phyloP scores from a whole-genome alignment of 345 rosid genomes.

The Citrus cavaleriei region DNA sequence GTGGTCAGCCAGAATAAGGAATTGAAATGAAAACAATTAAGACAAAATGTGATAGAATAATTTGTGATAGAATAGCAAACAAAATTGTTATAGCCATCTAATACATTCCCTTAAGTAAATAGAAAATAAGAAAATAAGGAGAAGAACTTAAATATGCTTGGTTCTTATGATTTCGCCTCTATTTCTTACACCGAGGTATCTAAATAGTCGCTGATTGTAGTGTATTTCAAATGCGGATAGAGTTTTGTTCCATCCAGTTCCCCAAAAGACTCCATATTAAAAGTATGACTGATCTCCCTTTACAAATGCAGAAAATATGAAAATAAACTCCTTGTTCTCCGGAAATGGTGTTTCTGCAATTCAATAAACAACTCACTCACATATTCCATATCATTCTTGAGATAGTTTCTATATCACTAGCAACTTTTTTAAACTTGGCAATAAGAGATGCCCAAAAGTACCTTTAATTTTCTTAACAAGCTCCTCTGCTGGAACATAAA shows the following conservation, averaged over 20 bases:
- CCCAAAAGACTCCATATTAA: constrained; percentile 27
- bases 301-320: constrained; percentile 48
- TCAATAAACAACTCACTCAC: too few species aligned
- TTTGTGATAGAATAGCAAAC: too few species aligned
- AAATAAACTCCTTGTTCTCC: background rate
- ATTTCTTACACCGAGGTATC: constrained; percentile 25
- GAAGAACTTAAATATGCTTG: too few species aligned
- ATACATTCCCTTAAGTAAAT: too few species aligned
- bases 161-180: too few species aligned
- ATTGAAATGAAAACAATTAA: too few species aligned
- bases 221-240: constrained; percentile 45
- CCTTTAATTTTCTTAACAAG: constrained; percentile 39
- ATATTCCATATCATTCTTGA: background rate
- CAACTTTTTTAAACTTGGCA: background rate
- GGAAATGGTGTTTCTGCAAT: too few species aligned
- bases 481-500: too few species aligned
- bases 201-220: constrained; percentile 39
- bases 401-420: background rate
- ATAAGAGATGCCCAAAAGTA: constrained; percentile 4
- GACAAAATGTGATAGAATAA: too few species aligned
- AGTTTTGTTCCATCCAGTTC: constrained; percentile 48
- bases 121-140: too few species aligned
- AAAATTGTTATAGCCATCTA: too few species aligned
- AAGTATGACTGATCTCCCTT: constrained; percentile 56
- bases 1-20: too few species aligned